Conservation (phyloP, 2,329 filamentous ascomycete genomes). For the Fusarium tanahbumbuense region DNA sequence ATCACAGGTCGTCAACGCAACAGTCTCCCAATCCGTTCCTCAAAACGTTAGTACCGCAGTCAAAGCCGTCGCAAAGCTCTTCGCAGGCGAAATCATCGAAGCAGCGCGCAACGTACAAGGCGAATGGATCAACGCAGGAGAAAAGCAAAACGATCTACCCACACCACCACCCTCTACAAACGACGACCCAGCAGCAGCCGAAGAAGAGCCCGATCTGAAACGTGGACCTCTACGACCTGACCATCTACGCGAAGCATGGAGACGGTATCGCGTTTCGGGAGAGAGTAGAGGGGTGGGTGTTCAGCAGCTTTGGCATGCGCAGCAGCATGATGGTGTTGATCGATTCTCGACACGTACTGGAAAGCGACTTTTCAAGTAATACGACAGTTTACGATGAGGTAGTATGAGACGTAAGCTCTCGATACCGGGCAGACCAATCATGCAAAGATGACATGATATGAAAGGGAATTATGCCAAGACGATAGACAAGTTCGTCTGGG, state of each 20-base stretch:
- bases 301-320: slow-evolving; percentile 70
- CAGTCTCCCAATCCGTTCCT: slow-evolving; percentile 82
- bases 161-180: slow-evolving; percentile 54
- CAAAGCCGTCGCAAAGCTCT: slow-evolving; percentile 80
- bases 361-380: slow-evolving; percentile 64
- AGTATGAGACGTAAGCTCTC: not conserved
- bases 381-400: not conserved
- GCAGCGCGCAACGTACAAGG: slow-evolving; percentile 75
- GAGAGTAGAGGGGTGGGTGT: slow-evolving; percentile 73
- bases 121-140: slow-evolving; percentile 74
- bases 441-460: not conserved
- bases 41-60: slow-evolving; percentile 80
- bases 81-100: slow-evolving; percentile 81
- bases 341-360: slow-evolving; percentile 67
- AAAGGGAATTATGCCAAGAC: not conserved
- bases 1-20: slow-evolving; percentile 77
- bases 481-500: not conserved
- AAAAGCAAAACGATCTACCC: slow-evolving; percentile 66
- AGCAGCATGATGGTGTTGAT: slow-evolving; percentile 69
- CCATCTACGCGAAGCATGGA: slow-evolving; percentile 78
- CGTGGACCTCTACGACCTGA: slow-evolving; percentile 76
- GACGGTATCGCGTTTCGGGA: slow-evolving; percentile 72
- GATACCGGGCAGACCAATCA: not conserved
- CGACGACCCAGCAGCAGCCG: slow-evolving; percentile 47
- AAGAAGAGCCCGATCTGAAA: slow-evolving; percentile 45